Evolutionary conservation across 345 rosid species (phyloP).

Genomic region (Rhodamnia argentea): DNA sequence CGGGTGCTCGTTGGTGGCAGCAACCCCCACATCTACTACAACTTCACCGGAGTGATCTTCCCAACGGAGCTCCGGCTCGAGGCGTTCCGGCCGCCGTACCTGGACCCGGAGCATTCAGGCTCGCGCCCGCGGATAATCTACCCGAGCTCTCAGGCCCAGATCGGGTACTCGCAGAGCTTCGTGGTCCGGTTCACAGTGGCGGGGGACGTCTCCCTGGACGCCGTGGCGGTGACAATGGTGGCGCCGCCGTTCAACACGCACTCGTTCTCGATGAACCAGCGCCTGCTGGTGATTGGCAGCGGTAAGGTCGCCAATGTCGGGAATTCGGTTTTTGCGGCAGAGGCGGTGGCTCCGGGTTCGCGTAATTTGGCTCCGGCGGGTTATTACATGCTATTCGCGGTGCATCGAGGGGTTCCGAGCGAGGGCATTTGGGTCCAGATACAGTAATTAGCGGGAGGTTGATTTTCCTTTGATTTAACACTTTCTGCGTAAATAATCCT

Average conservation of each 20-base stretch:
- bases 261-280: constrained; percentile 35
- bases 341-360: constrained; percentile 10
- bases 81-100: constrained; percentile 49
- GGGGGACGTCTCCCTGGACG: background rate
- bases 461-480: background rate
- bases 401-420: constrained; percentile 31
- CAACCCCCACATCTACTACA: constrained; percentile 44
- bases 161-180: constrained; percentile 4
- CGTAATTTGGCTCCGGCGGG: constrained; percentile 35
- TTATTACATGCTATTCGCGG: constrained; percentile 31
- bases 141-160: constrained; percentile 12
- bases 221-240: constrained; percentile 6
- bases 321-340: background rate
- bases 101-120: constrained; percentile 12
- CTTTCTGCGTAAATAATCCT: background rate
- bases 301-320: background rate
- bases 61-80: constrained; percentile 60
- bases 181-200: background rate
- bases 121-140: constrained; percentile 32
- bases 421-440: constrained; percentile 26
- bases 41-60: constrained; percentile 38
- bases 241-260: constrained; percentile 39
- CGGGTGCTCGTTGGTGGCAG: constrained; percentile 57
- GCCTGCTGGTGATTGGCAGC: constrained; percentile 23
- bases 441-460: background rate